A percentile compares a stretch with the other conserved stretches of the same genome.
phyloP scores from a whole-genome alignment of 2,329 filamentous ascomycete species.

The Phialophora tarda region DNA sequence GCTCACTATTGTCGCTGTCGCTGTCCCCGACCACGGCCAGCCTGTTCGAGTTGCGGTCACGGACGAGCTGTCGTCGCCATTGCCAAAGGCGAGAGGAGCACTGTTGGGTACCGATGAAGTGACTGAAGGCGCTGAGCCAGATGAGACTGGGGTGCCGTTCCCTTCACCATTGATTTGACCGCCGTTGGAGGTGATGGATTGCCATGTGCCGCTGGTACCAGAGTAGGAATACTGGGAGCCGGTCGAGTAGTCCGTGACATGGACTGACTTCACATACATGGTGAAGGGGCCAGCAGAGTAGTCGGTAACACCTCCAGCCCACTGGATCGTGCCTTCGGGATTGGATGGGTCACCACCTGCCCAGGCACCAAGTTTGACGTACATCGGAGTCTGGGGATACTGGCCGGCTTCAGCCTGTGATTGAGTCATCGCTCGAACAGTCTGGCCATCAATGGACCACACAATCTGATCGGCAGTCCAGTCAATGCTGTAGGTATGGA shows the following conservation, averaged over 20 bases:
- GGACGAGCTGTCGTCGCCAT: constrained; percentile 43
- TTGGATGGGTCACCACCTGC: constrained; percentile 63
- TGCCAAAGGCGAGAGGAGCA: constrained; percentile 70
- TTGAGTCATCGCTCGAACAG: constrained; percentile 67
- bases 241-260: constrained; percentile 82
- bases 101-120: constrained; percentile 34
- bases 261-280: constrained; percentile 72
- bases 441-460: constrained; percentile 68
- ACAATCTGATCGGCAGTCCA: constrained; percentile 69
- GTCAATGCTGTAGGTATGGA: constrained; percentile 61
- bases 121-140: constrained; percentile 32
- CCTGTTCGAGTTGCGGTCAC: constrained; percentile 62
- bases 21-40: constrained; percentile 70
- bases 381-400: constrained; percentile 76
- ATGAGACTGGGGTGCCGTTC: constrained; percentile 49
- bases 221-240: constrained; percentile 83
- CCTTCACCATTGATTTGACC: constrained; percentile 75
- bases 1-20: constrained; percentile 70
- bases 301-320: constrained; percentile 73
- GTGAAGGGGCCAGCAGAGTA: constrained; percentile 70
- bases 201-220: constrained; percentile 77
- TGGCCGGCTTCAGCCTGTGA: constrained; percentile 64
- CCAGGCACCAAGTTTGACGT: constrained; percentile 72
- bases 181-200: constrained; percentile 79
- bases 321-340: constrained; percentile 61